Percentiles rank a stretch among this genome's conserved stretches.
These are phyloP conservation scores for Blepharisma stoltei DNA, from an alignment of 73 alveolate species.

Conservation along the genomic window DNA sequence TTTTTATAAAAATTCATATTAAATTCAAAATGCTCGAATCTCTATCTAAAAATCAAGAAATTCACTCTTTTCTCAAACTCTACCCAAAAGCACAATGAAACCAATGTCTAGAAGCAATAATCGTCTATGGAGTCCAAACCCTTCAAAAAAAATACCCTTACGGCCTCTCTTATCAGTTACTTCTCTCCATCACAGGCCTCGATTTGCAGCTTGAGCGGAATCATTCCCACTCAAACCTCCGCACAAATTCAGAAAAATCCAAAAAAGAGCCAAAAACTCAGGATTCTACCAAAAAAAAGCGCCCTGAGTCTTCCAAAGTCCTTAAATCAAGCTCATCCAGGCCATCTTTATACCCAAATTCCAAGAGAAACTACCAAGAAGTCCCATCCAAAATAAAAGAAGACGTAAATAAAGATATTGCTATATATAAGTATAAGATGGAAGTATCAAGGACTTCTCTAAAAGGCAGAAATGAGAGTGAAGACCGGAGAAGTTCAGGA, in stretches of 20 bases:
- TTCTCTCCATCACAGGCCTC: slow-evolving; percentile 8
- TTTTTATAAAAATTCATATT: too few relatives aligned
- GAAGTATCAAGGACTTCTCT: too few relatives aligned
- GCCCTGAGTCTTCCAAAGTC: background rate
- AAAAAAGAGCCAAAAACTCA: background rate
- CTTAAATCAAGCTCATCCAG: too few relatives aligned
- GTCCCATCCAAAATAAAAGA: too few relatives aligned
- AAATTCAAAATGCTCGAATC: too few relatives aligned
- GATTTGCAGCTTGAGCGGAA: background rate
- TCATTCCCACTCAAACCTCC: background rate
- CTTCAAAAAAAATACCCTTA: slow-evolving; percentile 12
- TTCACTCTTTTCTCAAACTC: too few relatives aligned
- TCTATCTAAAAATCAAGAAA: too few relatives aligned
- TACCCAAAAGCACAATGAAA: background rate
- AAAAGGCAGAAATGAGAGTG: background rate
- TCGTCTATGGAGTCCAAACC: slow-evolving; percentile 5
- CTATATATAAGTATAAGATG: too few relatives aligned
- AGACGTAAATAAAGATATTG: too few relatives aligned
- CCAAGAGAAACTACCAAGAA: too few relatives aligned
- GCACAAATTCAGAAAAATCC: background rate
- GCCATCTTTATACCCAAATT: too few relatives aligned
- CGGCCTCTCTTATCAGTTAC: background rate
- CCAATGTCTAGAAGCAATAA: slow-evolving; percentile 7
- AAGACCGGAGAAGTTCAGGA: slow-evolving; percentile 13
- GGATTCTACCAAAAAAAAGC: background rate